Conservation (phyloP, 2,329 filamentous ascomycete genomes). For the Fusarium tanahbumbuense region DNA sequence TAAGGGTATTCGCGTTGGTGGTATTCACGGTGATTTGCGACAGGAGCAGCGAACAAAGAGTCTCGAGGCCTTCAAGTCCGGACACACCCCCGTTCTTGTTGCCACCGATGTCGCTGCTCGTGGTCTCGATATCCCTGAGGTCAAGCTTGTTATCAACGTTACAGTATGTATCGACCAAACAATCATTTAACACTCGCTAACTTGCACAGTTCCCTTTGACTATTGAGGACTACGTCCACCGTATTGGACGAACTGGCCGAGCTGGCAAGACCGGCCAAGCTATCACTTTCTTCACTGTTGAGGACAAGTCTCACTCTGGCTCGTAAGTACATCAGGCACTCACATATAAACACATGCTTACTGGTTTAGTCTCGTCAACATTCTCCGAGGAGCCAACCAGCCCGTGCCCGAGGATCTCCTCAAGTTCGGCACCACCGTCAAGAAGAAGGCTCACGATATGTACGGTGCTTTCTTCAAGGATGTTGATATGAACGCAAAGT, state of each 20-base stretch:
- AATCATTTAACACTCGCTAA: background rate
- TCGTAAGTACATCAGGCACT: slow-evolving; percentile 68
- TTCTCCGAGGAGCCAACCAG: slow-evolving; percentile 93
- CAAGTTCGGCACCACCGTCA: slow-evolving; percentile 97
- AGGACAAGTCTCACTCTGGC: slow-evolving; percentile 92
- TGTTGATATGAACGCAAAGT: slow-evolving; percentile 82
- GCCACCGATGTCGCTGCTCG: slow-evolving; percentile 96
- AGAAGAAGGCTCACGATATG: slow-evolving; percentile 96
- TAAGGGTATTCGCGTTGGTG: slow-evolving; percentile 84
- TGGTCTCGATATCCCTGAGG: slow-evolving; percentile 93
- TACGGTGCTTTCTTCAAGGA: slow-evolving; percentile 98
- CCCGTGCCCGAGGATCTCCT: slow-evolving; percentile 88
- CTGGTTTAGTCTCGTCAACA: slow-evolving; percentile 81
- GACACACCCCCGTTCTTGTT: slow-evolving; percentile 83
- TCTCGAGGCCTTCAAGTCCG: slow-evolving; percentile 90
- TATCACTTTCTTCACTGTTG: slow-evolving; percentile 93
- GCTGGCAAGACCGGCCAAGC: slow-evolving; percentile 90
- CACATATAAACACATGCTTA: slow-evolving; percentile 10
- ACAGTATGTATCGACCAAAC: slow-evolving; percentile 64
- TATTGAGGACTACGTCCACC: slow-evolving; percentile 96
- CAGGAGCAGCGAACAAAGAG: slow-evolving; percentile 90
- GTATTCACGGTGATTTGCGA: slow-evolving; percentile 92
- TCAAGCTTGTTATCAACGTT: slow-evolving; percentile 94
- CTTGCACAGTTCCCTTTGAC: slow-evolving; percentile 81
- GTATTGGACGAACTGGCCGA: slow-evolving; percentile 93